Base-by-base conservation (phyloP, 805 yeast species). In the Myxozyma vanderwaltii region DNA sequence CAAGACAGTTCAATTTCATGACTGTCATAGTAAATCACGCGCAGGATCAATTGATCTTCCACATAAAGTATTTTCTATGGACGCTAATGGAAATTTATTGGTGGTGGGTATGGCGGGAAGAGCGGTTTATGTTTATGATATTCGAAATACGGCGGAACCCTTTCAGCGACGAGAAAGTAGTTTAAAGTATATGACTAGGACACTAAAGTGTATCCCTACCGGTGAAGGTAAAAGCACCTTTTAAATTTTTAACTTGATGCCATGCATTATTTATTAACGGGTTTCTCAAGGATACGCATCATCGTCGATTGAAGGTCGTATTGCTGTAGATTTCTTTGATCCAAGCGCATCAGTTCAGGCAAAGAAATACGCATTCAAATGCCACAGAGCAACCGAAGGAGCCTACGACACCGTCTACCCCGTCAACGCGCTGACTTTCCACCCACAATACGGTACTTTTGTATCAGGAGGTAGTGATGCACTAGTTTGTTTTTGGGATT, bases 281-380 rank as follows among this genome's bases (percentile, higher is more conserved):
- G n/a, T 24, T 17, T 5, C 21, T 31, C 26, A 19, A 57, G 67
- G 67, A 2, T 64, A 49, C 70, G 89, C 86, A 0, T 79, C 85
- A 33, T 77, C 89, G 27, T 85, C 92, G 1, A 77, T 89, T n/a
- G 96, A 89, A 67, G 96, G 96, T 0, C 76, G 95, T 29, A 90
- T 87, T 0, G 84, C 91, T 0, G 81, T 89, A 27, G 92, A 89
- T 62, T 85, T 78, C 66, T 81, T 85, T 54, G 82, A 84, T 55
- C 79, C 82, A 3, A 71, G 78, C 2, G 76, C 78, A 1, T 73
- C 74, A 45, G 68, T 69, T 3, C 80, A 74, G 52, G 64, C 71
- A 1, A 73, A 76, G 57, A 81, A 83, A 56, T 91, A 85, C 71
- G 92, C 96, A 0, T 90, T 90, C 77, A 84, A 89, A 68, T 86